Percentiles rank a stretch among this genome's conserved stretches.
Evolutionary conservation across 2,329 filamentous ascomycete species (phyloP).

Genomic region (Aspergillus niger): DNA sequence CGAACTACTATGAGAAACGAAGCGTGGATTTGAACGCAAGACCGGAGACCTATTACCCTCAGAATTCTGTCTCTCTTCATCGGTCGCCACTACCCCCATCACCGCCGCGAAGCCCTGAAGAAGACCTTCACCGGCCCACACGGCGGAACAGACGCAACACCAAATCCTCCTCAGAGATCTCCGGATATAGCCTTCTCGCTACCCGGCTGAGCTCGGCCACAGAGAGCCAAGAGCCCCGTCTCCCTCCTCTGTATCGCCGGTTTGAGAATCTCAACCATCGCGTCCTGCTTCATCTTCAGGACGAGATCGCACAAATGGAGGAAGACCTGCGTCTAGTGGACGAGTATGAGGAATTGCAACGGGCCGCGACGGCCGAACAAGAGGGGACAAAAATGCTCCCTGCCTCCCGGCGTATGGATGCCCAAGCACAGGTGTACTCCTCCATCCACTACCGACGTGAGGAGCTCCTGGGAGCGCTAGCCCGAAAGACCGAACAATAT

Average conservation of each 20-base stretch:
- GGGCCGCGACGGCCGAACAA: constrained; percentile 33
- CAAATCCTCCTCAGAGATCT: constrained; percentile 26
- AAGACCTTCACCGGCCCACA: constrained; percentile 25
- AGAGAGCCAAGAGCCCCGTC: constrained; percentile 28
- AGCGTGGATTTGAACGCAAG: constrained; percentile 33
- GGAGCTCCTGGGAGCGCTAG: constrained; percentile 57
- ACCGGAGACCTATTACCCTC: constrained; percentile 38
- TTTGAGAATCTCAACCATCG: constrained; percentile 84
- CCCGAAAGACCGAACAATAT: constrained; percentile 63
- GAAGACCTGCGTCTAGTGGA: constrained; percentile 74
- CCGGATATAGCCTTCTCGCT: constrained; percentile 41
- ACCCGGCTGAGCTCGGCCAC: constrained; percentile 34
- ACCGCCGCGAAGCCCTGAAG: constrained; percentile 37
- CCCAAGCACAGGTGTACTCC: constrained; percentile 53
- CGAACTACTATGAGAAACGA: constrained; percentile 25
- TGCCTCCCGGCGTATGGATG: constrained; percentile 45
- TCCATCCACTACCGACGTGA: constrained; percentile 58
- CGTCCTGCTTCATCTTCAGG: constrained; percentile 78
- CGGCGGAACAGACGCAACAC: constrained; percentile 27
- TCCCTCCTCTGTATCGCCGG: constrained; percentile 72
- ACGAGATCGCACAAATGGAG: constrained; percentile 80
- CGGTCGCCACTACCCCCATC: constrained; percentile 34
- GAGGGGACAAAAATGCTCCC: constrained; percentile 36
- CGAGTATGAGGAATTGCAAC: constrained; percentile 51
- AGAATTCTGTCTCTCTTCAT: constrained; percentile 22